Evolutionary conservation across 148 eudicot genomes (phyloP).

Genomic region (Rhododendron vialii): DNA sequence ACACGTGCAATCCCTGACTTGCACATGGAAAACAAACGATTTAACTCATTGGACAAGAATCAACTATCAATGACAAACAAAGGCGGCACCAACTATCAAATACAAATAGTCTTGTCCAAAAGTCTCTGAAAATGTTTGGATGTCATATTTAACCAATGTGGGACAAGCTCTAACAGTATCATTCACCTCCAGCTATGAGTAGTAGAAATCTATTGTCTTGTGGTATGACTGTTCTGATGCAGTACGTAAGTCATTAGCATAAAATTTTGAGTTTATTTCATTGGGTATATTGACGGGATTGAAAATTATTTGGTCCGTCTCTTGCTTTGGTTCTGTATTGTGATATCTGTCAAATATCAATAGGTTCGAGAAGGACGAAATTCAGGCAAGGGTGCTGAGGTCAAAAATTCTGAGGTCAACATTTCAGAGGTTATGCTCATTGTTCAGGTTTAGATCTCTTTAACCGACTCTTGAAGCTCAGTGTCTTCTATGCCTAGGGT

Average conservation of each 20-base stretch:
- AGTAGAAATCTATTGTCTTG: background rate
- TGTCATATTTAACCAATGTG: background rate
- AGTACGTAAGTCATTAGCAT: background rate
- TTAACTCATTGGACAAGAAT: background rate
- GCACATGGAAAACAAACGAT: too few relatives aligned
- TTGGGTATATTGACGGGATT: background rate
- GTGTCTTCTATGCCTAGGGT: background rate
- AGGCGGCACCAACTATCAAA: background rate
- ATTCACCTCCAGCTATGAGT: background rate
- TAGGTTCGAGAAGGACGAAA: conserved; percentile 89
- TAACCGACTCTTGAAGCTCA: background rate
- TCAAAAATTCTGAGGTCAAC: conserved; percentile 31
- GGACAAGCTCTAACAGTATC: background rate
- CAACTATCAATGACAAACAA: background rate
- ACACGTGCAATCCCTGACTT: background rate
- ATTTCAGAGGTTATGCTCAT: conserved; percentile 78
- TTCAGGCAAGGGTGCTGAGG: conserved; percentile 25
- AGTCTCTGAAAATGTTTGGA: background rate
- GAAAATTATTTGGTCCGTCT: background rate
- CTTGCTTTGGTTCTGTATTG: background rate
- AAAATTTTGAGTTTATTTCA: conserved; percentile 10
- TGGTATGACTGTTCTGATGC: background rate
- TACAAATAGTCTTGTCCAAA: background rate
- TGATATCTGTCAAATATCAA: background rate
- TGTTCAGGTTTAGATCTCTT: conserved; percentile 64